Percentiles rank a stretch among this genome's conserved stretches.
Evolutionary conservation across 2,329 filamentous ascomycete species (phyloP).

Genomic region (Trichophyton verrucosum): DNA sequence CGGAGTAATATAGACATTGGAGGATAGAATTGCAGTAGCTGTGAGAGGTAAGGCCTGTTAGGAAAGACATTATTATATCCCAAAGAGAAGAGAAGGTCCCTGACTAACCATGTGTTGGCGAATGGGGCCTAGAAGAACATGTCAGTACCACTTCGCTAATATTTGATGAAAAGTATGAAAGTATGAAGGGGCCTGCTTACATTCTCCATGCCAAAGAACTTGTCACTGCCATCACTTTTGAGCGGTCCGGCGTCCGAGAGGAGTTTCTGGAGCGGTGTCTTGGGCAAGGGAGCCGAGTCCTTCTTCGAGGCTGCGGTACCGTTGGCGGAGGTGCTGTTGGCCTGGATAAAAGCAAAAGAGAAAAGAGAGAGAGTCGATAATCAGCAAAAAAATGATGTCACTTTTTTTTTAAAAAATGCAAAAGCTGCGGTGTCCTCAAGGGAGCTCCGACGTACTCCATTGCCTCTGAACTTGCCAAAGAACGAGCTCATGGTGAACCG

Average conservation of each 20-base stretch:
- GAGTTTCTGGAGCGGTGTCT: conserved; percentile 58
- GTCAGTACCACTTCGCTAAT: conserved; percentile 12
- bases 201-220: conserved; percentile 97
- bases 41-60: conserved; percentile 11
- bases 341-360: conserved; percentile 8
- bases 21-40: conserved; percentile 99
- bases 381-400: too few species aligned
- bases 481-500: conserved; percentile 27
- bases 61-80: not conserved
- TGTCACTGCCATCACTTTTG: conserved; percentile 81
- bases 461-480: conserved; percentile 28
- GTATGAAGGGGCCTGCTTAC: conserved; percentile 50
- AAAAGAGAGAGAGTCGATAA: not conserved
- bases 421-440: conserved; percentile 11
- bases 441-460: conserved; percentile 22
- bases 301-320: conserved; percentile 43
- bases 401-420: not conserved
- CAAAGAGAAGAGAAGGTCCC: too few species aligned
- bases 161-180: too few species aligned
- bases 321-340: conserved; percentile 36
- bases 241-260: conserved; percentile 69
- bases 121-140: conserved; percentile 50
- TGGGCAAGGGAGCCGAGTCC: conserved; percentile 44
- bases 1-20: conserved; percentile 92
- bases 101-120: conserved; percentile 82